phyloP scores from a whole-genome alignment of 768 basidiomycete genomes.

The Lentinula edodes region DNA sequence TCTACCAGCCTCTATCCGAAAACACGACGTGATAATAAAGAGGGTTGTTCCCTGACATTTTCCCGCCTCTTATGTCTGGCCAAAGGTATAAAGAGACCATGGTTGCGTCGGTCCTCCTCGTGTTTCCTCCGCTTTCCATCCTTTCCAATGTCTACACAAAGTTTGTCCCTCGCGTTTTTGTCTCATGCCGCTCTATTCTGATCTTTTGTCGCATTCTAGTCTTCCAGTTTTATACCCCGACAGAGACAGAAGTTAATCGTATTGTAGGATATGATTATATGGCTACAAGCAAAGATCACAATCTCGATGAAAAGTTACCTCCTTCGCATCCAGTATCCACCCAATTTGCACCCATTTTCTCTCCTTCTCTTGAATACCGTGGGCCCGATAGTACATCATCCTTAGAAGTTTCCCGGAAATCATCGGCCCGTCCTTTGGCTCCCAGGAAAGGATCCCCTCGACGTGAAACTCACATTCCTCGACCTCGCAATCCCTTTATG shows the following conservation, averaged over 20 bases:
- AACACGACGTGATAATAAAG: background rate
- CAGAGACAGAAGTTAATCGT: background rate
- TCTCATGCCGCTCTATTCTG: background rate
- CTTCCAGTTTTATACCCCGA: background rate
- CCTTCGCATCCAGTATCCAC: background rate
- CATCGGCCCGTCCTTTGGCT: background rate
- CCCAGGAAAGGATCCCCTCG: constrained; percentile 12
- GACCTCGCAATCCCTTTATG: constrained; percentile 85
- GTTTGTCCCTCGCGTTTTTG: background rate
- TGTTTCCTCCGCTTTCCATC: background rate
- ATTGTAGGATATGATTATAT: background rate
- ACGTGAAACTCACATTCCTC: constrained; percentile 52
- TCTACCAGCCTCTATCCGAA: too few species aligned
- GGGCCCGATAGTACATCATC: background rate
- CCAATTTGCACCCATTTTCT: background rate
- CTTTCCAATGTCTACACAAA: background rate
- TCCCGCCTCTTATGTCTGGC: background rate
- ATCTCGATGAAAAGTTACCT: background rate
- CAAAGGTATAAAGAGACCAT: constrained; percentile 1
- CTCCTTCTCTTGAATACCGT: constrained; percentile 4
- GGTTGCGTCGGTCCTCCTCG: background rate
- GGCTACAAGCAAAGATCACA: background rate
- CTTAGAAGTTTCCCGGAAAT: background rate
- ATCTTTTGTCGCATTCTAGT: background rate
- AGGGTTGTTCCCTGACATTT: background rate